Base-by-base conservation (phyloP, 2,329 filamentous ascomycete species). In the Mariannaea sp. region DNA sequence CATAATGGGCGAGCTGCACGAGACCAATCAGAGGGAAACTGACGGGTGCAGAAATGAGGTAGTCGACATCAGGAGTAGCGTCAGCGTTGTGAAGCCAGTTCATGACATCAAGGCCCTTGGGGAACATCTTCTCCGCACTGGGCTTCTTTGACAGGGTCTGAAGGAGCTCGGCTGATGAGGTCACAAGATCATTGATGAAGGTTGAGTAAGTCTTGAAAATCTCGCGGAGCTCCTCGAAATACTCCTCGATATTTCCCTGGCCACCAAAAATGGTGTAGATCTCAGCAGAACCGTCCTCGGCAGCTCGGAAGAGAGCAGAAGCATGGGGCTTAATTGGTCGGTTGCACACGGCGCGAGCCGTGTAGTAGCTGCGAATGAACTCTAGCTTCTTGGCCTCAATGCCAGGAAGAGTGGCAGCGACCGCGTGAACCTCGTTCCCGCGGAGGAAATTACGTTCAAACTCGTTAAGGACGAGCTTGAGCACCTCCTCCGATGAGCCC, bases 201-300 rank as follows among this genome's bases (percentile, higher is more conserved):
- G 89, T 89, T 10, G 90, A 88, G 75, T 99, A 99, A 55, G 92
- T 96, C 66, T 81, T 86, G 78, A 93, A 93, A 53, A 97, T 84
- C 72, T 96, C 89, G 51, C 94, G 87, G 58, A 99, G 83, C 78
- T 99, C 94, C 64, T 99, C 93, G 68, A 99, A 99, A 76, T 99
- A 99, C 76, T 99, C 95, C 75, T 99, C 93, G 60, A 99, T 97
- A 74, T 99, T 99, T 65, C 94, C 94, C 73, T 99, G 94, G 6
- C 94, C 94, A 55, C 94, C 94, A 64, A 97, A 96, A 57, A 99
- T 92, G 61, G 87, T 92, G 78, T 96, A 99, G 55, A 99, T 84
- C 65, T 85, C 87, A 49, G 92, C 92, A 50, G 87, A 86, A 57
- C 85, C 87, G 58, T 97, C 92, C 40, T 89, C 86, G 8, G 91